Percentiles rank a stretch among this genome's conserved stretches.
These are phyloP conservation scores for Fusarium pseudocircinatum DNA, from an alignment of 2,329 filamentous ascomycete genomes.

Conservation along the genomic window DNA sequence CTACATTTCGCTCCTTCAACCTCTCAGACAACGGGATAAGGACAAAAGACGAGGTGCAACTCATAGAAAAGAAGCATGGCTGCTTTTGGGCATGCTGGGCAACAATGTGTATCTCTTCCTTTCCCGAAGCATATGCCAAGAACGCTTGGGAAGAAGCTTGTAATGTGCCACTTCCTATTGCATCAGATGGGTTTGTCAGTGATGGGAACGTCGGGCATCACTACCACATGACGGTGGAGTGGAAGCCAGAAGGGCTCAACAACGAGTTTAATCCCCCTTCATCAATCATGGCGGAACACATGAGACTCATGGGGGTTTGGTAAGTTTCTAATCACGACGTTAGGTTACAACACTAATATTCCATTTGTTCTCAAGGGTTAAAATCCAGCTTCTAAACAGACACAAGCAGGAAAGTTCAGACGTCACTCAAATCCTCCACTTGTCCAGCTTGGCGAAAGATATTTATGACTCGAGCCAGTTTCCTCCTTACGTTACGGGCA, in stretches of 20 bases:
- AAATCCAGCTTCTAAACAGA: neutral
- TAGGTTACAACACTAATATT: fast-evolving
- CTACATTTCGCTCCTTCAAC: neutral
- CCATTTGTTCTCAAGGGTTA: neutral
- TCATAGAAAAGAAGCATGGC: neutral
- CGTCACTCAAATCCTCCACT: neutral
- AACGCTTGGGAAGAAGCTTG: neutral
- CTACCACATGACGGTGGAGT: neutral
- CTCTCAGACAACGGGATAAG: fast-evolving
- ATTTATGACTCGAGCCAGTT: neutral
- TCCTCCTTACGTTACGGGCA: neutral
- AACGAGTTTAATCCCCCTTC: neutral
- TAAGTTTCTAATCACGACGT: fast-evolving
- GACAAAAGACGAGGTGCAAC: neutral
- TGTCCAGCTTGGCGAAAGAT: neutral
- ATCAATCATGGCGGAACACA: neutral
- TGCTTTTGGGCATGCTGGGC: neutral
- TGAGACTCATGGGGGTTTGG: neutral
- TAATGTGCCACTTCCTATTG: neutral
- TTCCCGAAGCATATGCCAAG: neutral
- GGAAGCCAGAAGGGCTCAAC: fast-evolving
- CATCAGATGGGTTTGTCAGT: neutral
- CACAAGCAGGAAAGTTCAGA: fast-evolving
- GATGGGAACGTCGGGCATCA: neutral
- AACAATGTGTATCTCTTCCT: neutral